Evolutionary conservation across 352 stramenopile genomes (phyloP).

Genomic region (Thraustochytrium striatum): DNA sequence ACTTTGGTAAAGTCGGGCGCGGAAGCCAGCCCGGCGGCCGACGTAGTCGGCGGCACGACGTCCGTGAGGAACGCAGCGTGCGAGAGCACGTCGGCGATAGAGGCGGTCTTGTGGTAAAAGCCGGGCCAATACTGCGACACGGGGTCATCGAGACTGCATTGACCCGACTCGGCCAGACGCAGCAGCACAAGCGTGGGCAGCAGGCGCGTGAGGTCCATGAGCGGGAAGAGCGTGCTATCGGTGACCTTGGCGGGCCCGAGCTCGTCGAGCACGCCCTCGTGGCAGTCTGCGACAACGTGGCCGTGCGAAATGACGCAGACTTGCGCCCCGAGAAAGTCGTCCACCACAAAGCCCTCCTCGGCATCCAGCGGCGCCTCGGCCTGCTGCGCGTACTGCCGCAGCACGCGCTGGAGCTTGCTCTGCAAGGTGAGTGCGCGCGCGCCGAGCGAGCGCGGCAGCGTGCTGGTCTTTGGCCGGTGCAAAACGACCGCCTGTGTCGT

Average conservation of each 20-base stretch:
- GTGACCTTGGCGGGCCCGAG: neutral
- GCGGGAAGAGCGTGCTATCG: neutral
- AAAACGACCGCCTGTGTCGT: neutral
- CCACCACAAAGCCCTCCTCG: neutral
- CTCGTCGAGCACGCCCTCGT: conserved; percentile 49
- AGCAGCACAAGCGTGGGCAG: neutral
- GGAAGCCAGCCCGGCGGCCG: neutral
- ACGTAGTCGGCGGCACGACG: neutral
- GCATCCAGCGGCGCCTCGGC: neutral
- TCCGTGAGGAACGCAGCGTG: neutral
- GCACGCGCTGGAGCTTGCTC: conserved; percentile 45
- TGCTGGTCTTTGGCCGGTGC: neutral
- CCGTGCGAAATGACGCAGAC: conserved; percentile 52
- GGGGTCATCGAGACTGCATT: neutral
- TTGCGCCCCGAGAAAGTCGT: conserved; percentile 44
- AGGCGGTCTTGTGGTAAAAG: conserved; percentile 1
- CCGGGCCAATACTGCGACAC: neutral
- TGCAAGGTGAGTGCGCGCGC: conserved; percentile 35
- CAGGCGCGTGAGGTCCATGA: conserved; percentile 11
- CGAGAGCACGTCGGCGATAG: neutral
- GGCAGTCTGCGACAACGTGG: conserved; percentile 51
- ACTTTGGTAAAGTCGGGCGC: too few relatives aligned
- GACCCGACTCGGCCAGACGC: neutral
- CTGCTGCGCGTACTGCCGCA: neutral
- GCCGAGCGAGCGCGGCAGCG: neutral